Percentiles rank a stretch among this genome's conserved stretches.
phyloP scores from a whole-genome alignment of 1,139 yeast species.

The Yamadazyma taylorii region DNA sequence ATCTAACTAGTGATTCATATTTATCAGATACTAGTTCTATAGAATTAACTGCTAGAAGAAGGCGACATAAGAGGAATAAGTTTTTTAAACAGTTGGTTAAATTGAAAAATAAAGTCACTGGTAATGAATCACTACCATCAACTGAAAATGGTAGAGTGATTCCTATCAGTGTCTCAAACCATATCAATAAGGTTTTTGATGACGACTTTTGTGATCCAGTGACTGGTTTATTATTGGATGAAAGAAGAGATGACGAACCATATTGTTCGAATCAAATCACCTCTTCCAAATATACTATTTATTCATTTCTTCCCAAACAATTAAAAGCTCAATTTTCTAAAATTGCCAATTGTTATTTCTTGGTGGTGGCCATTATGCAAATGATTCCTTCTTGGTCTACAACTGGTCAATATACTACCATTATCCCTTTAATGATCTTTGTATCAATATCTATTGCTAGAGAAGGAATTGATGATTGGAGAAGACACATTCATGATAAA shows the following conservation, averaged over 20 bases:
- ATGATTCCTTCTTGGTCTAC: conserved; percentile 98
- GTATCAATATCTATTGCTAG: conserved; percentile 88
- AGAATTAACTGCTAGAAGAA: conserved; percentile 23
- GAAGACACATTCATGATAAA: conserved; percentile 81
- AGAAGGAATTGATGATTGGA: conserved; percentile 92
- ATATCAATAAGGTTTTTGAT: conserved; percentile 28
- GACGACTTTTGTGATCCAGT: conserved; percentile 28
- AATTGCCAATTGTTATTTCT: conserved; percentile 82
- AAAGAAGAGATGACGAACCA: conserved; percentile 56
- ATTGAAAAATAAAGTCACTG: conserved; percentile 37
- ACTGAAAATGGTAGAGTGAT: conserved; percentile 72
- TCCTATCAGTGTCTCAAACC: conserved; percentile 54
- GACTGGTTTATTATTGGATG: conserved; percentile 52
- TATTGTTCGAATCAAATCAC: conserved; percentile 71
- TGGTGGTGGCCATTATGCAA: conserved; percentile 87
- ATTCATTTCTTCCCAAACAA: conserved; percentile 86
- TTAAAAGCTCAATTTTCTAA: conserved; percentile 88
- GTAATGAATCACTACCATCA: conserved; percentile 45
- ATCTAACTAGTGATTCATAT: conserved; percentile 24
- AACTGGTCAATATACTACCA: conserved; percentile 94
- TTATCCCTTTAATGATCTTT: conserved; percentile 81
- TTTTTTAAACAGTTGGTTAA: conserved; percentile 18
- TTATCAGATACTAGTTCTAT: conserved; percentile 21
- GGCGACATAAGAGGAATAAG: conserved; percentile 11
- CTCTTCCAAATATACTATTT: conserved; percentile 81